Conservation (phyloP, 2,329 filamentous ascomycete species). For the Neonectria magnoliae region DNA sequence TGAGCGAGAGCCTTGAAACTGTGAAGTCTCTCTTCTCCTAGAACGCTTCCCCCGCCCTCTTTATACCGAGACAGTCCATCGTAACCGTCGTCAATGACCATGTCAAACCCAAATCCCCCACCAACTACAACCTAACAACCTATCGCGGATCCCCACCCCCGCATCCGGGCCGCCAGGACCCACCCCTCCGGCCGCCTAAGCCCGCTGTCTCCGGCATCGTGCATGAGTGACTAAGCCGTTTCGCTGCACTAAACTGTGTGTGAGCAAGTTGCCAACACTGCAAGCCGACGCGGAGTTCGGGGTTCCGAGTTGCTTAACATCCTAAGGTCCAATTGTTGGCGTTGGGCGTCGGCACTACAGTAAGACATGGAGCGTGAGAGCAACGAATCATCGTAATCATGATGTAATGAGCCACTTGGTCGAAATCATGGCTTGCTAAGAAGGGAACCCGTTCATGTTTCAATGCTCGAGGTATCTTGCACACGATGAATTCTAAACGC, state of each 20-base stretch:
- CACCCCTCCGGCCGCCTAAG: constrained; percentile 12
- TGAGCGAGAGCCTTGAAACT: not conserved
- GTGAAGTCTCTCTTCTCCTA: not conserved
- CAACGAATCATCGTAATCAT: too few species aligned
- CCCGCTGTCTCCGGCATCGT: constrained; percentile 19
- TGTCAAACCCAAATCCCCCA: not conserved
- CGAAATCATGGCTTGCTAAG: not conserved
- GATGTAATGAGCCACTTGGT: not conserved
- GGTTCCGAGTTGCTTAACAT: not conserved
- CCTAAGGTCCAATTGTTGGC: not conserved
- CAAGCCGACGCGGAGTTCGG: not conserved
- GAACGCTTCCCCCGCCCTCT: not conserved
- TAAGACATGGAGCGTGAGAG: not conserved
- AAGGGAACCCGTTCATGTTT: constrained; percentile 8
- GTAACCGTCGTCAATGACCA: not conserved
- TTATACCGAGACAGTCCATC: not conserved
- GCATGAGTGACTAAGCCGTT: constrained; percentile 17
- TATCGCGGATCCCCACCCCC: not conserved
- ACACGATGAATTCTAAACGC: constrained; percentile 21
- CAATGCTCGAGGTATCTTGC: constrained; percentile 35
- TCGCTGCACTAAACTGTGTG: not conserved
- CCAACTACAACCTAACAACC: not conserved
- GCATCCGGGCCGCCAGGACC: not conserved
- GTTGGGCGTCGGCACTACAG: not conserved
- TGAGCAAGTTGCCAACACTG: not conserved